phyloP scores from a whole-genome alignment of 495 filamentous ascomycete species.

The Lasiosphaeria miniovina region DNA sequence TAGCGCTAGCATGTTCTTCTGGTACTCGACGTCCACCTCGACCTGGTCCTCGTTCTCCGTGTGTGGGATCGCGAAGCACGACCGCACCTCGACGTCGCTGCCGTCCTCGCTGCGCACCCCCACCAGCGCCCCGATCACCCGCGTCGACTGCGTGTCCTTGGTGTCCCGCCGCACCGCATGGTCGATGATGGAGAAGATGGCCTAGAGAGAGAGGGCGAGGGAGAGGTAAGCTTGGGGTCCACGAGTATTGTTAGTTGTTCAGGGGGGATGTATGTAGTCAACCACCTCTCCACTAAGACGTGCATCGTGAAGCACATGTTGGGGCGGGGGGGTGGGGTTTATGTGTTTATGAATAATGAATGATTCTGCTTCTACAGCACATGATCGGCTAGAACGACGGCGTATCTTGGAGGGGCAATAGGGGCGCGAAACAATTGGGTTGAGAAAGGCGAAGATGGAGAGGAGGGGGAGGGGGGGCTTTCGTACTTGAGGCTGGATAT shows the following conservation, averaged over 20 bases:
- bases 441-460: slow-evolving; percentile 9
- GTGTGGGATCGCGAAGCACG: slow-evolving; percentile 95
- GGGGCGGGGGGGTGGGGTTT: too few species aligned
- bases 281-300: too few species aligned
- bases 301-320: too few species aligned
- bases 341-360: too few species aligned
- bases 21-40: slow-evolving; percentile 99
- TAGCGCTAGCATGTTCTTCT: slow-evolving; percentile 95
- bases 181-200: slow-evolving; percentile 94
- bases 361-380: too few species aligned
- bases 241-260: not conserved
- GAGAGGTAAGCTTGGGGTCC: slow-evolving; percentile 5
- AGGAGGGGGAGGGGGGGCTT: slow-evolving; percentile 9
- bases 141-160: slow-evolving; percentile 81
- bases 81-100: slow-evolving; percentile 89
- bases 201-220: slow-evolving; percentile 45
- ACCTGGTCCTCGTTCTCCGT: slow-evolving; percentile 98
- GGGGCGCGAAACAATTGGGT: slow-evolving; percentile 5
- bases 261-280: too few species aligned
- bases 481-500: slow-evolving; percentile 90
- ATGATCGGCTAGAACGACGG: not conserved
- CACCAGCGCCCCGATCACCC: slow-evolving; percentile 93
- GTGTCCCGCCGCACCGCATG: slow-evolving; percentile 90
- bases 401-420: not conserved
- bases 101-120: slow-evolving; percentile 93